A percentile compares a stretch with the other conserved stretches of the same genome.
phyloP scores from a whole-genome alignment of 2,329 filamentous ascomycete species.

The Rutstroemia sp. region DNA sequence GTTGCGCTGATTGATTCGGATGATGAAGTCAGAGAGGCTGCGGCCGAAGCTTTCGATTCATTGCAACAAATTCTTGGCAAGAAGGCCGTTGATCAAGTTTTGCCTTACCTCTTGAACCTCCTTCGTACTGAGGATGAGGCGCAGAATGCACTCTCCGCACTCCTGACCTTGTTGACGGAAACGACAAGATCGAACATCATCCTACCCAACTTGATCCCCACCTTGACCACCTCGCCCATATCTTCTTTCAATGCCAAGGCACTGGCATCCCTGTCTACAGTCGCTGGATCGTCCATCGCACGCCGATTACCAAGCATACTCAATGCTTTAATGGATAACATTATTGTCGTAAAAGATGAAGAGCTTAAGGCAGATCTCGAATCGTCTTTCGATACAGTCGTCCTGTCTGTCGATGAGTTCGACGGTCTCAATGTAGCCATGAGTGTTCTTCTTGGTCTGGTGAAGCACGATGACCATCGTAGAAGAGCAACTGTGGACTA shows the following conservation, averaged over 20 bases:
- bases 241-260: slow-evolving; percentile 92
- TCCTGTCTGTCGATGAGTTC: slow-evolving; percentile 89
- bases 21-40: slow-evolving; percentile 85
- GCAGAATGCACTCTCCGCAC: slow-evolving; percentile 84
- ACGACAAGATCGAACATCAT: slow-evolving; percentile 93
- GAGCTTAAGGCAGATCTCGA: slow-evolving; percentile 65
- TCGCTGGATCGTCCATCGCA: slow-evolving; percentile 86
- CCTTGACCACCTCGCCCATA: slow-evolving; percentile 82
- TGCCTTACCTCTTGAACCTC: slow-evolving; percentile 87
- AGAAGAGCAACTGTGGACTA: slow-evolving; percentile 70
- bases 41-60: slow-evolving; percentile 94
- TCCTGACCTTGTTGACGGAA: slow-evolving; percentile 90
- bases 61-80: slow-evolving; percentile 92
- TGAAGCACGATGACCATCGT: slow-evolving; percentile 88
- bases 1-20: slow-evolving; percentile 87
- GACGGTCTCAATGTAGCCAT: slow-evolving; percentile 94
- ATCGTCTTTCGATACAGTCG: slow-evolving; percentile 77
- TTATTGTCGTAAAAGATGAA: slow-evolving; percentile 72
- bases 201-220: slow-evolving; percentile 90
- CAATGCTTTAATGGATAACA: slow-evolving; percentile 90
- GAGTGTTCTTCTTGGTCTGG: slow-evolving; percentile 80
- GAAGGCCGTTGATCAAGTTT: slow-evolving; percentile 86
- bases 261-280: slow-evolving; percentile 84
- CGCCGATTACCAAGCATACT: slow-evolving; percentile 82
- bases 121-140: slow-evolving; percentile 79